These are phyloP conservation scores for Chaetomium cochliodes DNA, from an alignment of 495 filamentous ascomycete genomes.

Conservation along the genomic window DNA sequence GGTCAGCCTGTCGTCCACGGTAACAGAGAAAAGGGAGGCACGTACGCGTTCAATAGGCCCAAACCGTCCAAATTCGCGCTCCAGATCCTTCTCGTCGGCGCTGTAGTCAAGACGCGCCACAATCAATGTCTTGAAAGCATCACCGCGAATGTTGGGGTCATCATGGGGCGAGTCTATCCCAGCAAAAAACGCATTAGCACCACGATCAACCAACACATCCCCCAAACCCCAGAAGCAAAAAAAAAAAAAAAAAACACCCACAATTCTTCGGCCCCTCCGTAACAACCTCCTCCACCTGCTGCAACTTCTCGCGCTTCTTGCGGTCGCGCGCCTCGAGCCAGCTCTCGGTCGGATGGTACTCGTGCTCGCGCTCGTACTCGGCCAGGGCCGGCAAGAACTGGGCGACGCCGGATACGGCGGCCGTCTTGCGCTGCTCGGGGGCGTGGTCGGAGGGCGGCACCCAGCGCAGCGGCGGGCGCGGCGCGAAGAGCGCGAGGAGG, in stretches of 20 bases:
- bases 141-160: slow-evolving; percentile 82
- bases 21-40: slow-evolving; percentile 14
- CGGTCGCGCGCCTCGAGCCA: slow-evolving; percentile 85
- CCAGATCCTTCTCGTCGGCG: slow-evolving; percentile 81
- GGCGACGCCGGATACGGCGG: slow-evolving; percentile 68
- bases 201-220: slow-evolving; percentile 11
- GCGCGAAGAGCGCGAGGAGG: slow-evolving; percentile 88
- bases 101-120: slow-evolving; percentile 87
- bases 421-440: slow-evolving; percentile 75
- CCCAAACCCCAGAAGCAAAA: not conserved
- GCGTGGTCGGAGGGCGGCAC: slow-evolving; percentile 79
- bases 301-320: slow-evolving; percentile 73
- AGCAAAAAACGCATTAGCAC: not conserved
- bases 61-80: slow-evolving; percentile 91
- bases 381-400: slow-evolving; percentile 68
- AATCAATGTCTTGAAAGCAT: slow-evolving; percentile 93
- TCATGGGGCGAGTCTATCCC: slow-evolving; percentile 70
- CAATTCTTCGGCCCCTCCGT: slow-evolving; percentile 67
- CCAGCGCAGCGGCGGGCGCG: slow-evolving; percentile 87
- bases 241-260: slow-evolving; percentile 44
- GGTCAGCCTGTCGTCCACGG: slow-evolving; percentile 18
- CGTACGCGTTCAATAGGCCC: slow-evolving; percentile 90
- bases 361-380: slow-evolving; percentile 66
- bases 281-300: slow-evolving; percentile 58
- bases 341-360: slow-evolving; percentile 84